These are phyloP conservation scores for Fusarium mundagurra DNA, from an alignment of 2,329 filamentous ascomycete species.

Conservation along the genomic window DNA sequence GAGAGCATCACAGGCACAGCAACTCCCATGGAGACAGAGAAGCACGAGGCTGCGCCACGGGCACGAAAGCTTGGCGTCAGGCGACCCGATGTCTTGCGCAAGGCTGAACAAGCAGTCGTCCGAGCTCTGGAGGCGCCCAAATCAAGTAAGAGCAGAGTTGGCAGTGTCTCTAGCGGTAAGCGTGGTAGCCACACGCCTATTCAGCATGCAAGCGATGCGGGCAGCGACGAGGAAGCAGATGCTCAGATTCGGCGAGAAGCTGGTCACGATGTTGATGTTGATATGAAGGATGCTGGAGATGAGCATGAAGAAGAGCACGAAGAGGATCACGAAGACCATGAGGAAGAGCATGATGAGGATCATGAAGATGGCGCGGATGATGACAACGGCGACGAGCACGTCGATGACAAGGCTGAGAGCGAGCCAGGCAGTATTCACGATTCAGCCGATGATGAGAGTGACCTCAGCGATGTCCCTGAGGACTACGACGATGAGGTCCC, in stretches of 20 bases:
- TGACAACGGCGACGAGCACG: constrained; percentile 51
- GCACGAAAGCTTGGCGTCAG: constrained; percentile 58
- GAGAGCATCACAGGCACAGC: constrained; percentile 49
- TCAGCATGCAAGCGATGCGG: constrained; percentile 48
- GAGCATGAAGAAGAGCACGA: constrained; percentile 44
- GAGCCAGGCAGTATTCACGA: constrained; percentile 68
- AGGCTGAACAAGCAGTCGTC: constrained; percentile 67
- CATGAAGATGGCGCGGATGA: constrained; percentile 43
- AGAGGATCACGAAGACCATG: constrained; percentile 42
- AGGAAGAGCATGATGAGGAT: constrained; percentile 40
- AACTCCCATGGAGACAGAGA: constrained; percentile 53
- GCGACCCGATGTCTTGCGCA: constrained; percentile 67
- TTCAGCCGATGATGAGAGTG: constrained; percentile 75
- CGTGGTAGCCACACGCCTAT: constrained; percentile 54
- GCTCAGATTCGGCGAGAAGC: constrained; percentile 51
- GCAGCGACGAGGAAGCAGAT: constrained; percentile 55
- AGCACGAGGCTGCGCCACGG: constrained; percentile 53
- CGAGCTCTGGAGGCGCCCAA: constrained; percentile 62
- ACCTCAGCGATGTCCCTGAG: constrained; percentile 71
- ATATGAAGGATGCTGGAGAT: constrained; percentile 56
- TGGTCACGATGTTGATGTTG: constrained; percentile 47
- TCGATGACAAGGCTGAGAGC: constrained; percentile 45
- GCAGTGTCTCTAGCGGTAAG: constrained; percentile 63
- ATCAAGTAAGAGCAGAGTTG: constrained; percentile 57
- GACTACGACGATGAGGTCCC: constrained; percentile 68